Evolutionary conservation across 139 green algal species (phyloP), one percentile per base, ranked within the genome.

Genomic region (Diplosphaera chodatii): DNA sequence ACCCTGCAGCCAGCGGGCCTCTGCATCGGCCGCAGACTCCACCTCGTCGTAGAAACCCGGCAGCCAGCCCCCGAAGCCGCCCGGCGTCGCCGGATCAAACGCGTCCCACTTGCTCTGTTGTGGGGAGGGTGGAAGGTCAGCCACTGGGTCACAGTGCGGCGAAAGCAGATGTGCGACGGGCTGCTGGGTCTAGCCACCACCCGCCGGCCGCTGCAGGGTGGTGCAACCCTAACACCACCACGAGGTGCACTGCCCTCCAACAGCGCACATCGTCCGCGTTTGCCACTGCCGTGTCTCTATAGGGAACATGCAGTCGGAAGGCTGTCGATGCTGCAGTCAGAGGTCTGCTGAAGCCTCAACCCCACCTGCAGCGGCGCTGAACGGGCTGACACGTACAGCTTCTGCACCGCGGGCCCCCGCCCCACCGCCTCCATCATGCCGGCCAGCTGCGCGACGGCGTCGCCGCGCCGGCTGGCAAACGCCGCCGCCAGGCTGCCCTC

Each of bases 401-500:
- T 63, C 71, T 89, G 84, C 5, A 94, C 69, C n/a, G 74, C 80
- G 59, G 69, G 74, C 25, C 69, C 72, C n/a, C 84, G 80, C 23
- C 82, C 84, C 23, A 88, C 77, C 1, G 79, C 77, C 6, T 80
- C 67, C 63, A 96, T 80, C 68, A 92, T 79, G 18, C 55, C 75
- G 13, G 77, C 81, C 32, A 91, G 74, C 55, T 82, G 63, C 18
- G 63, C 27, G 55, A 74, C 82, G 30, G 74, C 37, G 31, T 75
- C 81, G 31, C 79, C 77, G 10, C 80, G 55, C 63, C 72, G 75
- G 55, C 69, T 55, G 0, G 83, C 73, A n/a, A 97, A 72, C 16
- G 91, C 90, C 28, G 86, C 78, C 0, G 70, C 78, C 32, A 98
- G 84, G 33, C 75, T 71, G 6, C 83, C 88, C 80, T 95, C 85